Evolutionary conservation across 176 grass and related monocot species (phyloP).

Genomic region (Ampelocalamus luodianensis): DNA sequence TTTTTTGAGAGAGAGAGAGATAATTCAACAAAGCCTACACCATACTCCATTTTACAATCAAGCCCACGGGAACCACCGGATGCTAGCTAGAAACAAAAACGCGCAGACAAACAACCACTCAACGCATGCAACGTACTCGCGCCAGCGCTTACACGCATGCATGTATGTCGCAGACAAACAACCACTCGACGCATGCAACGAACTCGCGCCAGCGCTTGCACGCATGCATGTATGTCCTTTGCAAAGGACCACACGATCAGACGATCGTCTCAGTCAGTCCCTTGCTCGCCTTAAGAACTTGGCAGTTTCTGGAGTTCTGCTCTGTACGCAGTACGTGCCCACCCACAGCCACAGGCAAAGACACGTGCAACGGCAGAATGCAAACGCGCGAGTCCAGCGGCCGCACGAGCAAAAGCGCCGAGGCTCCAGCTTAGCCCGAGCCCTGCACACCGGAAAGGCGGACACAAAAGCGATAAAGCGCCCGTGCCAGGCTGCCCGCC

Average conservation of each 20-base stretch:
- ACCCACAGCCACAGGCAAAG: neutral
- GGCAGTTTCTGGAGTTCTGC: neutral
- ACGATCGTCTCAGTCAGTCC: neutral
- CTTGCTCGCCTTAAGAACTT: neutral
- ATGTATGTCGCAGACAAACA: too few species aligned
- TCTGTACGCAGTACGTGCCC: neutral
- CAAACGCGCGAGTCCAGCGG: neutral
- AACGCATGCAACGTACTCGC: neutral
- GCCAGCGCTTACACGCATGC: slow-evolving; percentile 27
- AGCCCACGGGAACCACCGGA: neutral
- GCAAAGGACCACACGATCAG: neutral
- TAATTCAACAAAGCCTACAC: too few species aligned
- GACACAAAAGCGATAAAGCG: slow-evolving; percentile 47
- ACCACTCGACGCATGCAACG: neutral
- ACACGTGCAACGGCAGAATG: neutral
- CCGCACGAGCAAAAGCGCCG: slow-evolving; percentile 3
- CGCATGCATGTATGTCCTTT: slow-evolving; percentile 31
- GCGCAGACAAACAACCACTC: neutral
- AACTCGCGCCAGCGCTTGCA: slow-evolving; percentile 17
- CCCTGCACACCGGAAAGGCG: slow-evolving; percentile 4
- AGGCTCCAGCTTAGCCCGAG: neutral
- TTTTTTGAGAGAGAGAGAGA: too few species aligned
- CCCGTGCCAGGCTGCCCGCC: slow-evolving; percentile 17
- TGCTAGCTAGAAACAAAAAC: neutral
- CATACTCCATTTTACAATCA: neutral